A percentile compares a stretch with the other conserved stretches of the same genome.
Evolutionary conservation across 306 rosid species (phyloP).

Genomic region (Gillenia trifoliata): DNA sequence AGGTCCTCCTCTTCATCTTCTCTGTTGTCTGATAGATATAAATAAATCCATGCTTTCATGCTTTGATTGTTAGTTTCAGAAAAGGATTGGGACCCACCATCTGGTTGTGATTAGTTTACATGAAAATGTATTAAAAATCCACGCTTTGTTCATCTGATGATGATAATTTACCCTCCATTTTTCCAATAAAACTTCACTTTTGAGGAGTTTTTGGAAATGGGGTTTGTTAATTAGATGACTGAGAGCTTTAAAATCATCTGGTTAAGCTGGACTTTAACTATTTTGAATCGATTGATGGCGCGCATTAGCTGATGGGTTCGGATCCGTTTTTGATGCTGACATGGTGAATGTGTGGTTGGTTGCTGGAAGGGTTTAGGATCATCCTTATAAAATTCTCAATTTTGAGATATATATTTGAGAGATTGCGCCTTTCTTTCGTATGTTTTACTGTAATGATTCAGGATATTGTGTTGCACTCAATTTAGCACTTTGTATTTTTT

Average conservation of each 20-base stretch:
- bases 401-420: neutral
- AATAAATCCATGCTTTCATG: neutral
- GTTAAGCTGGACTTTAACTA: neutral
- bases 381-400: neutral
- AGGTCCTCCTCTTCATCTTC: conserved; percentile 37
- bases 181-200: conserved; percentile 2
- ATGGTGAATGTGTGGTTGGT: conserved; percentile 15
- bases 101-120: conserved; percentile 15
- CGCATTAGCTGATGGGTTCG: conserved; percentile 19
- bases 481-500: conserved; percentile 14
- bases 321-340: conserved; percentile 39
- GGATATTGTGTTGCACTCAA: neutral
- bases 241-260: conserved; percentile 20
- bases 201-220: conserved; percentile 7
- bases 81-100: conserved; percentile 30
- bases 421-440: neutral
- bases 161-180: conserved; percentile 13
- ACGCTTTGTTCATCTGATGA: conserved; percentile 11
- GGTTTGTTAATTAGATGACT: neutral
- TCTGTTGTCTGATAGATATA: neutral
- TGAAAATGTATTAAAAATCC: conserved; percentile 4
- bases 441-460: neutral
- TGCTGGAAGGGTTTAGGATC: neutral
- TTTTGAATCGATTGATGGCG: conserved; percentile 15
- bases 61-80: conserved; percentile 6